Evolutionary conservation across 2,329 filamentous ascomycete genomes (phyloP), one percentile per base, ranked within the genome.

Genomic region (Elsinoe necatrix): DNA sequence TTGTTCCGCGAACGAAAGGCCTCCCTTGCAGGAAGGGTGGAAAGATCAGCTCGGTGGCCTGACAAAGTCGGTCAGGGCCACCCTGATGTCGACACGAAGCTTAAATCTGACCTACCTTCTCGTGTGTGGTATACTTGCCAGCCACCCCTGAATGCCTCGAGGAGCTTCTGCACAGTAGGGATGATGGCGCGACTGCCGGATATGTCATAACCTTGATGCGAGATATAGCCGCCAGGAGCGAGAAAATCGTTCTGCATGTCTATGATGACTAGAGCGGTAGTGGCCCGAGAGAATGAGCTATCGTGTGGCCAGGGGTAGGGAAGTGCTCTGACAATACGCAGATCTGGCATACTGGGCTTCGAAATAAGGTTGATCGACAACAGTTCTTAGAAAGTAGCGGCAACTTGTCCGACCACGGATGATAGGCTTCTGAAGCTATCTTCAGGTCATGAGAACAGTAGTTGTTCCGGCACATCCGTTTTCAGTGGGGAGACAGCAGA

Each of bases 231-330:
- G 56, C 68, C 71, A 6, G 71, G 62, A 39, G 74, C 69, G 63
- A 74, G 74, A 66, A 77, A 80, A 67, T 80, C 78, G 57, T 75
- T 74, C 64, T 81, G 78, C 71, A 80, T 77, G 66, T 81, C 78
- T 62, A 81, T 76, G 57, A 81, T 71, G 2, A 81, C 65, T 29
- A 81, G 67, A 1, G 78, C 78, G 3, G 78, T 80, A 21, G 70
- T 75, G 4, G 56, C 48, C 1, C 69, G 68, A n/a, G 21, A 27
- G 29, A 65, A 50, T n/a, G 59, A 56, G 6, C 56, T 58, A 56
- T 64, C 56, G 50, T 63, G 21, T 47, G 48, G 48, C 48, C 48
- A 52, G 6, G 16, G 23, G 21, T 52, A 52, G 3, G 48, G 48
- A 25, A 23, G 2, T 8, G 48, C 48, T 9, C 20, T 20, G 4